Evolutionary conservation across 495 filamentous ascomycete genomes (phyloP).

Genomic region (Aspergillus ellipticus): DNA sequence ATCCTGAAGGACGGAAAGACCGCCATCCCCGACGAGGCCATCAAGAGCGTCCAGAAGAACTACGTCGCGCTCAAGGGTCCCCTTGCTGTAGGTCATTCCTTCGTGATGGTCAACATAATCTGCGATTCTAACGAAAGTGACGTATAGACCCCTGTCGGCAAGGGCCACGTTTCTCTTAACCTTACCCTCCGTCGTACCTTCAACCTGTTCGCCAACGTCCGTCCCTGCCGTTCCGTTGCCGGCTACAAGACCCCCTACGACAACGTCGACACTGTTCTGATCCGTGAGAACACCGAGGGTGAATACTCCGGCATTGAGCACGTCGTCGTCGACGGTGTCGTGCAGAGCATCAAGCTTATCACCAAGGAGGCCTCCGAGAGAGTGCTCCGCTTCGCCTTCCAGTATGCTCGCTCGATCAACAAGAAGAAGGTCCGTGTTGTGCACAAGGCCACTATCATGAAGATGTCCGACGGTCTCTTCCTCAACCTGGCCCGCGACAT

Average conservation of each 20-base stretch:
- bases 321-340: conserved; percentile 94
- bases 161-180: conserved; percentile 98
- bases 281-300: conserved; percentile 99
- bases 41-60: conserved; percentile 85
- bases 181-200: conserved; percentile 96
- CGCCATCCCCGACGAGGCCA: conserved; percentile 83
- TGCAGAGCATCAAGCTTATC: conserved; percentile 99
- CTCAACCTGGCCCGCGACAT: conserved; percentile 76
- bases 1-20: conserved; percentile 90
- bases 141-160: conserved; percentile 86
- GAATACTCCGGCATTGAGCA: conserved; percentile 99
- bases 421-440: conserved; percentile 94
- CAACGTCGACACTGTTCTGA: conserved; percentile 93
- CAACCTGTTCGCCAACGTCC: conserved; percentile 99
- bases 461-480: conserved; percentile 99
- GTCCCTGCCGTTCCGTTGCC: conserved; percentile 91
- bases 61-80: conserved; percentile 97
- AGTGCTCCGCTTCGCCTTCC: conserved; percentile 94
- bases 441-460: conserved; percentile 99
- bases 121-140: conserved; percentile 19
- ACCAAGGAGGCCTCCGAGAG: conserved; percentile 89
- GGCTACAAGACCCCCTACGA: conserved; percentile 99
- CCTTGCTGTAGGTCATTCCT: conserved; percentile 67
- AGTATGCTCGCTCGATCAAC: conserved; percentile 87
- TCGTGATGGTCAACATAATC: neutral